Percentiles rank a stretch among this genome's conserved stretches.
Conservation (phyloP, 2,329 filamentous ascomycete genomes). For the Paecilomyces sp. region DNA sequence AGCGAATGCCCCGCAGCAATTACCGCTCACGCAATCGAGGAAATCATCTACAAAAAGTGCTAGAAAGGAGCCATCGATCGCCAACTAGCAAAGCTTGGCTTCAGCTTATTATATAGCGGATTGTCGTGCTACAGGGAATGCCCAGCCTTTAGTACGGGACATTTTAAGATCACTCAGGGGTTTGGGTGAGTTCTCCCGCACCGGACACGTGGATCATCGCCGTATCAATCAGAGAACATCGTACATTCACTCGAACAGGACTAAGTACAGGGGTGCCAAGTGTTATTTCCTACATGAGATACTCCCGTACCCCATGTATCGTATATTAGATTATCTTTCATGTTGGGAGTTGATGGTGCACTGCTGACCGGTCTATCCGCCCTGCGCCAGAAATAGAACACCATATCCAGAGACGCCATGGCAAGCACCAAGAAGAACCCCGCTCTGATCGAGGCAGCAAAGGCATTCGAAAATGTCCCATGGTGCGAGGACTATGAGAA, state of each 20-base stretch:
- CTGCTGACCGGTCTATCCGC: background rate
- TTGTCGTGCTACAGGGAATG: background rate
- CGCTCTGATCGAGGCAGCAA: conserved; percentile 7
- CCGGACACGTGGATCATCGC: background rate
- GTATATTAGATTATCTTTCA: too few species aligned
- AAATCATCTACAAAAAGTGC: background rate
- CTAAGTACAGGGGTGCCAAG: too few species aligned
- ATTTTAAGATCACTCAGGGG: background rate
- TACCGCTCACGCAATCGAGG: background rate
- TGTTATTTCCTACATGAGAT: too few species aligned
- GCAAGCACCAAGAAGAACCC: conserved; percentile 4
- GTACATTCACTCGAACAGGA: background rate
- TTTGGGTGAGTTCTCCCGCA: background rate
- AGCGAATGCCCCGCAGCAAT: background rate
- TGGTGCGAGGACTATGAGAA: conserved; percentile 19
- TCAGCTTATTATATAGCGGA: background rate
- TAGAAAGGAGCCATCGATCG: background rate
- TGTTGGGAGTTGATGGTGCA: background rate
- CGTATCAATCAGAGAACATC: background rate
- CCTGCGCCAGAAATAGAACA: background rate
- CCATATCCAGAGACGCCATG: background rate
- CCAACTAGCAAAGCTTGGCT: background rate
- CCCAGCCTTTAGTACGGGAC: background rate
- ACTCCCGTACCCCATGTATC: too few species aligned
- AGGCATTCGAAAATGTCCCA: conserved; percentile 8